phyloP scores from a whole-genome alignment of 2,329 filamentous ascomycete genomes.

The Polychaeton citri region DNA sequence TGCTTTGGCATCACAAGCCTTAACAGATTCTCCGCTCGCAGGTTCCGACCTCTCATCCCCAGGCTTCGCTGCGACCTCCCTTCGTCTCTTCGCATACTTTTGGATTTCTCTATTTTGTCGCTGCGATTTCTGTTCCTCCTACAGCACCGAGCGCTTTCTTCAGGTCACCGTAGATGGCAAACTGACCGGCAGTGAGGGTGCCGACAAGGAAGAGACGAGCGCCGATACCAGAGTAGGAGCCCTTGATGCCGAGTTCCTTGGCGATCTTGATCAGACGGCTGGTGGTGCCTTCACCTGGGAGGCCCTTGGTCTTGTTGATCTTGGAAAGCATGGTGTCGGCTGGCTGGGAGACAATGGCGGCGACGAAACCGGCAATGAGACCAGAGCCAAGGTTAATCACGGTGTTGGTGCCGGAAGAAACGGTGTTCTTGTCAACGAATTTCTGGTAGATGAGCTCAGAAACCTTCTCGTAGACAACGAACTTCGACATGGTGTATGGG shows the following conservation, averaged over 20 bases:
- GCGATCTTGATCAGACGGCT: slow-evolving; percentile 76
- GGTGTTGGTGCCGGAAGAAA: slow-evolving; percentile 59
- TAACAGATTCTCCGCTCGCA: not conserved
- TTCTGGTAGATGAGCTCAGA: slow-evolving; percentile 55
- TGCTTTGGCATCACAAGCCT: not conserved
- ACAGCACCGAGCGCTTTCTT: slow-evolving; percentile 56
- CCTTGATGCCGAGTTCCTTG: slow-evolving; percentile 65
- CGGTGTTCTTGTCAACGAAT: slow-evolving; percentile 53
- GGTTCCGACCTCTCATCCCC: not conserved
- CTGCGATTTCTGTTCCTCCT: slow-evolving; percentile 66
- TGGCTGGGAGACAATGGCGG: slow-evolving; percentile 75
- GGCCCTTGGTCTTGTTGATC: slow-evolving; percentile 91
- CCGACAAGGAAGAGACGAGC: slow-evolving; percentile 66
- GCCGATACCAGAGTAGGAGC: slow-evolving; percentile 69
- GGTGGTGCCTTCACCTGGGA: slow-evolving; percentile 71
- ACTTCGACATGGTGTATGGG: slow-evolving; percentile 91
- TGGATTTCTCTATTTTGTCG: slow-evolving; percentile 5
- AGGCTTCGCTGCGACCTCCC: not conserved
- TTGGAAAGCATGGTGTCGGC: slow-evolving; percentile 90
- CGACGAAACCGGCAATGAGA: slow-evolving; percentile 75
- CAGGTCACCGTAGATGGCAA: slow-evolving; percentile 74
- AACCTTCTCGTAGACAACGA: slow-evolving; percentile 87
- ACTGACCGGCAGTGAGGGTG: slow-evolving; percentile 66
- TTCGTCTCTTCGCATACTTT: not conserved
- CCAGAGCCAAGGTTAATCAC: slow-evolving; percentile 73